Evolutionary conservation across 2,329 filamentous ascomycete genomes (phyloP).

Genomic region (Fonsecaea monophora): DNA sequence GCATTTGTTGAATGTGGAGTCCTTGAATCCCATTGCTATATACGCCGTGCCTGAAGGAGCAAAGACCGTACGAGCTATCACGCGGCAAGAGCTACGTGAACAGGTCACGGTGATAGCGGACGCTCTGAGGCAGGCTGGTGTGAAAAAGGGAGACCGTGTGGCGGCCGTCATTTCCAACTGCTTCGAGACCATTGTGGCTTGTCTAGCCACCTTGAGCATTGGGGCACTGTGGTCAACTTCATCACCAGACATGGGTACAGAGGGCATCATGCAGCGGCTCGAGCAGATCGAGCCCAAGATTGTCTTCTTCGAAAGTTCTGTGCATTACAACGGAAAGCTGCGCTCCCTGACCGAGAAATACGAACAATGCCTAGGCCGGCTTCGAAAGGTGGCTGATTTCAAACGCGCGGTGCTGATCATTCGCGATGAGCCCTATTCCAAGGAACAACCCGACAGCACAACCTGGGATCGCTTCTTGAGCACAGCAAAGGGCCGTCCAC

Average conservation of each 20-base stretch:
- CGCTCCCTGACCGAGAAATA: constrained; percentile 76
- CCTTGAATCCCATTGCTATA: constrained; percentile 66
- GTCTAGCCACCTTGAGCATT: constrained; percentile 71
- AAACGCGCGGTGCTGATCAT: constrained; percentile 14
- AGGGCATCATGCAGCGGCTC: constrained; percentile 76
- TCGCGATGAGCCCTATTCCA: not conserved
- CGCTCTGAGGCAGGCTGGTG: constrained; percentile 69
- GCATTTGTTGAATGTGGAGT: constrained; percentile 47
- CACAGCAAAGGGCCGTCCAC: constrained; percentile 36
- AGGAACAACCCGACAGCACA: too few relatives aligned
- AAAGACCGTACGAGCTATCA: constrained; percentile 55
- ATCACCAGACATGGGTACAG: constrained; percentile 81
- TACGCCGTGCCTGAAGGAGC: constrained; percentile 63
- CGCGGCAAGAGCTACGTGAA: constrained; percentile 69
- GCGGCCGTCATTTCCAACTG: constrained; percentile 77
- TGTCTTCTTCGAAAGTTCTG: constrained; percentile 79
- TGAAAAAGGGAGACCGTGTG: constrained; percentile 73
- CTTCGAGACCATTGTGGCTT: constrained; percentile 73
- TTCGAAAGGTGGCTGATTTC: constrained; percentile 66
- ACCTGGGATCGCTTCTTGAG: not conserved
- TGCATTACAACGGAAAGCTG: constrained; percentile 77
- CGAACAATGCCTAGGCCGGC: constrained; percentile 55
- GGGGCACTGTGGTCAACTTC: constrained; percentile 77
- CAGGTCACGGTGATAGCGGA: constrained; percentile 65
- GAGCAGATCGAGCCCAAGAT: constrained; percentile 76